Percentiles rank a stretch among this genome's conserved stretches.
Conservation (phyloP, 257 asterid species). For the Nicotiana knightiana region DNA sequence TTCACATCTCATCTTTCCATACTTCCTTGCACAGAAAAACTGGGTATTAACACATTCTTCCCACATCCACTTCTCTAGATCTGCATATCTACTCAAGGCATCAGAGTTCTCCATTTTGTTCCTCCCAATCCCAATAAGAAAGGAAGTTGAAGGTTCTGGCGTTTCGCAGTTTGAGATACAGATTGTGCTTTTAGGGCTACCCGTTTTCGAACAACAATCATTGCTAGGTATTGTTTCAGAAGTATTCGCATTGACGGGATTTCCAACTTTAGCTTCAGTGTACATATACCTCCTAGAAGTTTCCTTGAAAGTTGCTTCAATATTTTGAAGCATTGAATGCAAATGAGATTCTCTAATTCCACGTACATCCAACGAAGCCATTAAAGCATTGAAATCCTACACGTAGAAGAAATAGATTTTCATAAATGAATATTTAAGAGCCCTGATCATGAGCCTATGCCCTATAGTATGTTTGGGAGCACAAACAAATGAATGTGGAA, state of each 20-base stretch:
- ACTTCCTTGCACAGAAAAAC: constrained; percentile 34
- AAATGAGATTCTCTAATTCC: constrained; percentile 82
- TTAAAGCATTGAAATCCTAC: constrained; percentile 71
- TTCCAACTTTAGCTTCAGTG: constrained; percentile 11
- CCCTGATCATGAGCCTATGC: neutral
- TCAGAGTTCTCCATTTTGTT: constrained; percentile 31
- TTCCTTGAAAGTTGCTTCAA: constrained; percentile 60
- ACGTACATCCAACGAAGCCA: constrained; percentile 74
- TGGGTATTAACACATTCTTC: constrained; percentile 49
- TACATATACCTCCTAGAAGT: constrained; percentile 23
- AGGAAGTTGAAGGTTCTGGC: constrained; percentile 27
- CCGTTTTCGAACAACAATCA: constrained; percentile 12
- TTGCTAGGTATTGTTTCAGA: constrained; percentile 21
- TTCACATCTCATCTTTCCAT: constrained; percentile 37
- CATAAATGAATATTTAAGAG: neutral
- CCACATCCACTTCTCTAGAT: constrained; percentile 69
- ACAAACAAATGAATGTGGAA: neutral
- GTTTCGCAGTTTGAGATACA: constrained; percentile 12
- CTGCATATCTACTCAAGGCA: constrained; percentile 36
- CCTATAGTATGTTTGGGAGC: neutral
- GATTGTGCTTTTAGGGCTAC: constrained; percentile 20
- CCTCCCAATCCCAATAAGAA: constrained; percentile 23
- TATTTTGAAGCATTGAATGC: constrained; percentile 62
- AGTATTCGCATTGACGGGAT: constrained; percentile 24
- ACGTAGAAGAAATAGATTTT: neutral